Evolutionary conservation across 805 yeast genomes (phyloP).

Genomic region (Saccharomycopsis sp.): DNA sequence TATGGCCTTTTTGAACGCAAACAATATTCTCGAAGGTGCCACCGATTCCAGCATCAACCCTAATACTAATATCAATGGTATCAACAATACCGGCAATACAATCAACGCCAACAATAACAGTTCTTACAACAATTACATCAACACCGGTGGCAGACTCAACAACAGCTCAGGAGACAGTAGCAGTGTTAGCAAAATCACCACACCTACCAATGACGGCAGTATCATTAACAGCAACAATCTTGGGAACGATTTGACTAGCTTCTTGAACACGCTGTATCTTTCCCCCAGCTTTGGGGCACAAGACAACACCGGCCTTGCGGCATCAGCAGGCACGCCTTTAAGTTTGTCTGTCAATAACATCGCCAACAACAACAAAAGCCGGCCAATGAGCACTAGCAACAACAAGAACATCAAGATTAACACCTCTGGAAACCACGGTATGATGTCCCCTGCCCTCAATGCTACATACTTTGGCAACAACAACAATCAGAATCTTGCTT

Average conservation of each 20-base stretch:
- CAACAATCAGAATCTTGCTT: slow-evolving; percentile 5
- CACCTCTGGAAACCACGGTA: background rate
- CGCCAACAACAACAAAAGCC: slow-evolving; percentile 3
- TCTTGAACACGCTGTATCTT: slow-evolving; percentile 14
- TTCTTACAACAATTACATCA: slow-evolving; percentile 2
- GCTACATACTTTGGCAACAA: slow-evolving; percentile 4
- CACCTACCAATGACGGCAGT: background rate
- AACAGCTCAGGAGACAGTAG: background rate
- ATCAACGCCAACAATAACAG: background rate
- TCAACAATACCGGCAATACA: slow-evolving; percentile 1
- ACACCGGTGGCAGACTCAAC: background rate
- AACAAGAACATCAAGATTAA: background rate
- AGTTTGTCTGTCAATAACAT: background rate
- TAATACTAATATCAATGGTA: background rate
- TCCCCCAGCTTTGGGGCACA: slow-evolving; percentile 9
- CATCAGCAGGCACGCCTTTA: background rate
- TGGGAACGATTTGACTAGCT: background rate
- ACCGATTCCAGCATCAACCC: background rate
- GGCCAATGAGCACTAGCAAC: background rate
- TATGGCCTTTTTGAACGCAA: background rate
- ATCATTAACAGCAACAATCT: background rate
- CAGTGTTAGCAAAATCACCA: background rate
- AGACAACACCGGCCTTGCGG: background rate
- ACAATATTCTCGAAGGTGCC: background rate
- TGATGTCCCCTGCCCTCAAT: slow-evolving; percentile 5